Evolutionary conservation across 2,329 filamentous ascomycete species (phyloP).

Genomic region (Paraconiothyrium sp.): DNA sequence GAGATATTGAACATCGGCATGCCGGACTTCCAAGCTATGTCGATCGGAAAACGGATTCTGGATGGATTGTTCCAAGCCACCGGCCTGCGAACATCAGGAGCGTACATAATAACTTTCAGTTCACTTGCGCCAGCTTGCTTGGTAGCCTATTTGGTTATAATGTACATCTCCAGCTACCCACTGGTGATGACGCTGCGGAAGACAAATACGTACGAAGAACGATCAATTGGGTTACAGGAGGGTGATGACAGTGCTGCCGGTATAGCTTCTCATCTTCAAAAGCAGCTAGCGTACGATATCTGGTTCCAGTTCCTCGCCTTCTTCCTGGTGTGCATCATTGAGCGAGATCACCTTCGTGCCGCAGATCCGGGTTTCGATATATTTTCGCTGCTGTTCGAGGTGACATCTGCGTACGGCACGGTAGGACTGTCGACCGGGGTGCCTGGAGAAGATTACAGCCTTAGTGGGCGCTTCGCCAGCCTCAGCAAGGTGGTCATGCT

Average conservation of each 20-base stretch:
- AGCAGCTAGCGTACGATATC: constrained; percentile 72
- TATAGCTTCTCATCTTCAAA: constrained; percentile 64
- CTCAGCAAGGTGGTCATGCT: constrained; percentile 68
- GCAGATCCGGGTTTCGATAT: constrained; percentile 41
- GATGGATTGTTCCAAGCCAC: constrained; percentile 64
- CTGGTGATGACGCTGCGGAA: constrained; percentile 72
- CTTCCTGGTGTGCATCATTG: constrained; percentile 68
- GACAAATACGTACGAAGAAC: constrained; percentile 77
- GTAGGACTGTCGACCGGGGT: constrained; percentile 69
- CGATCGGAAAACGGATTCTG: constrained; percentile 58
- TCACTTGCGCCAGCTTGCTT: constrained; percentile 66
- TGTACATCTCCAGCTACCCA: constrained; percentile 73
- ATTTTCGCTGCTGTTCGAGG: constrained; percentile 61
- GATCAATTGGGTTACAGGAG: constrained; percentile 68
- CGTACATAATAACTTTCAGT: constrained; percentile 71
- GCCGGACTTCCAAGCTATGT: constrained; percentile 61
- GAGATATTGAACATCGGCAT: constrained; percentile 73
- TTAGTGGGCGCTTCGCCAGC: constrained; percentile 64
- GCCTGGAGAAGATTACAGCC: constrained; percentile 63
- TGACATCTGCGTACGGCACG: constrained; percentile 67
- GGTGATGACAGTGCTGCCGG: constrained; percentile 26
- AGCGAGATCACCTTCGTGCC: constrained; percentile 63
- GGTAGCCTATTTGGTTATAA: constrained; percentile 70
- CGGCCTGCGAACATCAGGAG: constrained; percentile 70
- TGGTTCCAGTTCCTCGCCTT: constrained; percentile 72